Percentiles rank a stretch among this genome's conserved stretches.
phyloP scores from a whole-genome alignment of 2,329 filamentous ascomycete species.

The Cladophialophora psammophila region DNA sequence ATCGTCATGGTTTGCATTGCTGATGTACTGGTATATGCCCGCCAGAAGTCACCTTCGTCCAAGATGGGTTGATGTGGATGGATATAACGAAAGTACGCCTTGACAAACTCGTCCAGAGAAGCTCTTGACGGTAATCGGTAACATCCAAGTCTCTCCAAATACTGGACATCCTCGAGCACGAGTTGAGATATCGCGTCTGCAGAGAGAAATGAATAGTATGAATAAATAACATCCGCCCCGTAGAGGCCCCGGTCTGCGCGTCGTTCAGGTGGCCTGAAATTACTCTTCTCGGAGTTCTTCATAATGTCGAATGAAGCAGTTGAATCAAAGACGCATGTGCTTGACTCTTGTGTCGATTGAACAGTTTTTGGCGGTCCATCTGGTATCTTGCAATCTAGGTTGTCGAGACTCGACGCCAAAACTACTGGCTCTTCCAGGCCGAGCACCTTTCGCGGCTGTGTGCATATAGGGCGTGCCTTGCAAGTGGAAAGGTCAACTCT shows the following conservation, averaged over 20 bases:
- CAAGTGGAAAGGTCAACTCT: background rate
- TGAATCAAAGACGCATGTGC: background rate
- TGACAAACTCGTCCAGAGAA: slow-evolving; percentile 20
- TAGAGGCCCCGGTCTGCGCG: background rate
- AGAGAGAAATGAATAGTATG: background rate
- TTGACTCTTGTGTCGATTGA: background rate
- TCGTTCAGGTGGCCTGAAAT: background rate
- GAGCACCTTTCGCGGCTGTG: background rate
- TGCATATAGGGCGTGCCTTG: background rate
- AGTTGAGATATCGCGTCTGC: background rate
- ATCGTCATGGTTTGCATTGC: background rate
- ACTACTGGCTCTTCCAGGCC: background rate
- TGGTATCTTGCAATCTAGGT: background rate
- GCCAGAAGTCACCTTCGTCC: slow-evolving; percentile 27
- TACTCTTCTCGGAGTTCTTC: background rate
- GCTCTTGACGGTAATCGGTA: slow-evolving; percentile 9
- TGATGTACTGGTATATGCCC: background rate
- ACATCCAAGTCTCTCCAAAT: slow-evolving; percentile 11
- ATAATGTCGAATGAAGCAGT: background rate
- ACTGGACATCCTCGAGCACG: slow-evolving; percentile 1
- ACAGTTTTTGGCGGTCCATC: background rate
- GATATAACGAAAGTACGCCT: slow-evolving; percentile 31
- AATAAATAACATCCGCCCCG: background rate
- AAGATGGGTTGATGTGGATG: slow-evolving; percentile 33
- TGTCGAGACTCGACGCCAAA: background rate